Evolutionary conservation across 2,329 filamentous ascomycete genomes (phyloP).

Genomic region (Curvularia sp.): DNA sequence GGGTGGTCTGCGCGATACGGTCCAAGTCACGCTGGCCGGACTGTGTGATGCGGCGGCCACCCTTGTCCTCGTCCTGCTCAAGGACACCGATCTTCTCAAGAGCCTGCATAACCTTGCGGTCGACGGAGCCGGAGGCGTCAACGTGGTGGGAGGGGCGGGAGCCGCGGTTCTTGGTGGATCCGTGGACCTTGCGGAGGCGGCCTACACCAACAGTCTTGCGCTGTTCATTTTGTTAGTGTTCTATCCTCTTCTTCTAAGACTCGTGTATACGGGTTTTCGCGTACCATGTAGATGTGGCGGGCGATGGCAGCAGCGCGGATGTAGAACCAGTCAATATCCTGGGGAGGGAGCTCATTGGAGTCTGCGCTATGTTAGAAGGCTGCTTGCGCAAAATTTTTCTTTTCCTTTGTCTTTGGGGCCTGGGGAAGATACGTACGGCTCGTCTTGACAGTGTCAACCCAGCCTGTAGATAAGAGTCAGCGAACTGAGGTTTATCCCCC

Average conservation of each 20-base stretch:
- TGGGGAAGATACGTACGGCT: constrained; percentile 57
- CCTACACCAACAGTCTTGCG: constrained; percentile 99
- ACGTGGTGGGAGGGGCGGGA: constrained; percentile 91
- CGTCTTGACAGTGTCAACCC: constrained; percentile 99
- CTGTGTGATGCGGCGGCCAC: constrained; percentile 97
- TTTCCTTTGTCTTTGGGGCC: neutral
- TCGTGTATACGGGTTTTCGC: neutral
- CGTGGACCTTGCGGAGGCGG: constrained; percentile 96
- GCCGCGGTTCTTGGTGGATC: constrained; percentile 91
- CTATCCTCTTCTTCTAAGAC: neutral
- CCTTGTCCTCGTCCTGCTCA: constrained; percentile 98
- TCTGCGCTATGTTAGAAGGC: constrained; percentile 52
- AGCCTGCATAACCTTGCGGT: constrained; percentile 96
- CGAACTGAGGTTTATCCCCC: constrained; percentile 56
- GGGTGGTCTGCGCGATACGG: constrained; percentile 64
- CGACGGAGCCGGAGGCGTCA: constrained; percentile 91
- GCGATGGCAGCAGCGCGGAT: constrained; percentile 91
- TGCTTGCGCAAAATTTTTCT: neutral
- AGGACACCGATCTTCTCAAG: constrained; percentile 99
- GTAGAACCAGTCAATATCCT: constrained; percentile 97
- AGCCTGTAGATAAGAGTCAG: constrained; percentile 72
- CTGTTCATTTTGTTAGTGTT: constrained; percentile 26
- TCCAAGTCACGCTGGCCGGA: constrained; percentile 98
- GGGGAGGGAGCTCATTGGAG: constrained; percentile 96
- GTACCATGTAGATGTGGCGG: constrained; percentile 89